Base-by-base conservation (phyloP, 2,329 filamentous ascomycete species). In the Epichloe amarillans region DNA sequence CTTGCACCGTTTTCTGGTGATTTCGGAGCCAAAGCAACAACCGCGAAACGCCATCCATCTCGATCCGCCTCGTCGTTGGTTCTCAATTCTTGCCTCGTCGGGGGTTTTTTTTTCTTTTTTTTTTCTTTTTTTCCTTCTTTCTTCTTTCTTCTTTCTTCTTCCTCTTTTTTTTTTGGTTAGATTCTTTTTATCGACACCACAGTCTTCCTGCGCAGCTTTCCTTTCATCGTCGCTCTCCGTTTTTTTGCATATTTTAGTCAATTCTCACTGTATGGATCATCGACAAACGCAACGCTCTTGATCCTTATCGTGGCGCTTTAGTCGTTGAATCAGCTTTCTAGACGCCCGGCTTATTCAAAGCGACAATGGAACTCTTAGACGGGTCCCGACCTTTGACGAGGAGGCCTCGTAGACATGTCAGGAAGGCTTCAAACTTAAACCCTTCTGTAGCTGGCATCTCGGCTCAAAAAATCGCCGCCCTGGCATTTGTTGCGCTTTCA, bases 131-230 rank as follows among this genome's bases (percentile, higher is more conserved):
- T n/a, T n/a, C n/a, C n/a, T n/a, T n/a, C n/a, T n/a, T 39, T 35
- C 52, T 53, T 21, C 33, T 21, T 36, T 38, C 3, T 21, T 4
- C 23, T 5, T 58, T 67, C 63, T 64, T 61, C 10, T 19, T 14
- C 21, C 21, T 23, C 5, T 15, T 39, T 39, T 55, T 35, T 59
- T 66, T 64, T 63, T 61, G 61, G 57, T 61, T 64, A 64, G 61
- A 59, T 59, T 57, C 55, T 60, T 53, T 56, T 61, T 51, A 55
- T 54, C 53, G 53, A 53, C 53, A 55, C 51, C 64, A 55, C 57
- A 62, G 62, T 55, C 55, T 56, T 62, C 61, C n/a, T 33, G 50
- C 49, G 39, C 49, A 58, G 53, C 56, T 54, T 52, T 39, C 14
- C n/a, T 47, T 46, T 58, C 56, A 50, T 38, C 21, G 15, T 37